Percentiles rank a stretch among this genome's conserved stretches.
phyloP scores from a whole-genome alignment of 2,329 filamentous ascomycete species.

The Colletotrichum paranaense region DNA sequence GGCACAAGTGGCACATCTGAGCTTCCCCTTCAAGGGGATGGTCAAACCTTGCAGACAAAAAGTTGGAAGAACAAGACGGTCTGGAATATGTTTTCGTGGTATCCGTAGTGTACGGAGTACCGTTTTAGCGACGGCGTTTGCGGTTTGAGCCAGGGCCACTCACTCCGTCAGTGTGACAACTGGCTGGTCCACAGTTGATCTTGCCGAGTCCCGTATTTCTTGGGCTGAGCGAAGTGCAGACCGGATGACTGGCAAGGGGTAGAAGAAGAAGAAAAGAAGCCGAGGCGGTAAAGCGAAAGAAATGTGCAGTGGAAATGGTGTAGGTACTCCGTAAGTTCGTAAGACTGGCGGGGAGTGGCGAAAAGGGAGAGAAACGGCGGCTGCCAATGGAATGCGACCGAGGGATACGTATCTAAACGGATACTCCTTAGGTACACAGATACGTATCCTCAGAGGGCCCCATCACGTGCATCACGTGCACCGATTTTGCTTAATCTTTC shows the following conservation, averaged over 20 bases:
- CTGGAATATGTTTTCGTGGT: not conserved
- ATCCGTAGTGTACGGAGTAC: not conserved
- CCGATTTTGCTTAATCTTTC: slow-evolving; percentile 12
- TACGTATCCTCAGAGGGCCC: too few relatives aligned
- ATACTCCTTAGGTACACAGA: too few relatives aligned
- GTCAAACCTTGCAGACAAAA: not conserved
- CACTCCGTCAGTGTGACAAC: not conserved
- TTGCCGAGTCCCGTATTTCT: not conserved
- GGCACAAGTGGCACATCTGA: slow-evolving; percentile 13
- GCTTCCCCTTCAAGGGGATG: not conserved
- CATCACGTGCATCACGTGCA: not conserved
- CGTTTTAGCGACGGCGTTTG: not conserved
- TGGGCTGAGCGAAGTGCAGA: not conserved
- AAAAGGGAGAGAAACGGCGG: not conserved
- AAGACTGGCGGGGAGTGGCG: too few relatives aligned
- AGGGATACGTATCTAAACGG: not conserved
- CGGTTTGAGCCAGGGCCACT: not conserved
- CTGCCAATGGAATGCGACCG: not conserved
- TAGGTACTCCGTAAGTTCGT: too few relatives aligned
- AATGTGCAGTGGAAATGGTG: too few relatives aligned
- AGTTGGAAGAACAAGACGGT: not conserved
- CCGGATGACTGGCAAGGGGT: not conserved
- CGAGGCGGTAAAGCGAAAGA: too few relatives aligned
- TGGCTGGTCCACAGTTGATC: not conserved
- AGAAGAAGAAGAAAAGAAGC: not conserved